phyloP scores from a whole-genome alignment of 2,329 filamentous ascomycete species.

The Xylaria hypoxylon region DNA sequence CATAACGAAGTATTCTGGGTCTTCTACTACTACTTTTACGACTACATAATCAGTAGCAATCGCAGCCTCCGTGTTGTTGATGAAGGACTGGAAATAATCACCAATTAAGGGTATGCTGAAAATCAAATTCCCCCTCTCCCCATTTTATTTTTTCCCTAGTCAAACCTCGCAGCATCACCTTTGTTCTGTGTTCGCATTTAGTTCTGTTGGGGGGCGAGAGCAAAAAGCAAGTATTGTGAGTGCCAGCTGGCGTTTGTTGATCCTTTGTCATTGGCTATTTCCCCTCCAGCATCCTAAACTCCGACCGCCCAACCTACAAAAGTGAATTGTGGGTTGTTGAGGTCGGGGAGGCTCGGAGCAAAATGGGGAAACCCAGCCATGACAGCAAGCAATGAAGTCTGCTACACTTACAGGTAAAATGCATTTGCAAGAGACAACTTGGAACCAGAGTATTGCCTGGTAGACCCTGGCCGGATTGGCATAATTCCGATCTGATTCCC shows the following conservation, averaged over 20 bases:
- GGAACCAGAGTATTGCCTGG: slow-evolving; percentile 32
- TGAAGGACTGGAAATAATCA: slow-evolving; percentile 39
- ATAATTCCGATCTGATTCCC: slow-evolving; percentile 12
- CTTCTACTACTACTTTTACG: slow-evolving; percentile 30
- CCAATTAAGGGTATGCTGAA: slow-evolving; percentile 49
- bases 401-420: slow-evolving; percentile 40
- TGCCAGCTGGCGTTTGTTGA: slow-evolving; percentile 46
- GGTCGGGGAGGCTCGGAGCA: slow-evolving; percentile 30
- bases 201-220: slow-evolving; percentile 34
- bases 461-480: slow-evolving; percentile 25
- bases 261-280: slow-evolving; percentile 40
- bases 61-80: slow-evolving; percentile 39
- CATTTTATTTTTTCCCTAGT: slow-evolving; percentile 30
- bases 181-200: slow-evolving; percentile 39
- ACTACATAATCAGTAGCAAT: slow-evolving; percentile 41
- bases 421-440: slow-evolving; percentile 26
- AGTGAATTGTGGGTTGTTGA: slow-evolving; percentile 42
- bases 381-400: slow-evolving; percentile 33
- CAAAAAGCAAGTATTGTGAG: slow-evolving; percentile 41
- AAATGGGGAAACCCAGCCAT: slow-evolving; percentile 23
- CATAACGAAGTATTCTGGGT: slow-evolving; percentile 44
- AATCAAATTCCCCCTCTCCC: slow-evolving; percentile 41
- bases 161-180: slow-evolving; percentile 39
- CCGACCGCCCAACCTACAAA: slow-evolving; percentile 37
- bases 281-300: slow-evolving; percentile 32